Conservation (phyloP, 129 eudicot genomes). For the Flaveria brownii region DNA sequence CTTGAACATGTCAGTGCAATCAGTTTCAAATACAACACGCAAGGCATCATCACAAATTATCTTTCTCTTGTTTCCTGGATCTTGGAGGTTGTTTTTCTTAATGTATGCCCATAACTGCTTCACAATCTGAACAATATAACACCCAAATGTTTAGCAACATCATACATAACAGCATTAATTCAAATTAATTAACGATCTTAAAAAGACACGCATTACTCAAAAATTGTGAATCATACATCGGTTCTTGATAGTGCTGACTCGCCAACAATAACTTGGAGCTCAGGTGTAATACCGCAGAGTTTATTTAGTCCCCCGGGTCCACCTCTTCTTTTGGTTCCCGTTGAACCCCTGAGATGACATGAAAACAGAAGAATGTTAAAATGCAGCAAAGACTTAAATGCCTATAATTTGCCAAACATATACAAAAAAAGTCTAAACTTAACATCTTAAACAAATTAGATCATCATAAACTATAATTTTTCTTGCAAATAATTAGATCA, state of each 20-base stretch:
- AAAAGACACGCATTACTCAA: neutral
- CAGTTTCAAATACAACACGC: slow-evolving; percentile 81
- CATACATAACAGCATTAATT: neutral
- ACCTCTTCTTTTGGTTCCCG: slow-evolving; percentile 76
- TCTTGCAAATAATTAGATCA: neutral
- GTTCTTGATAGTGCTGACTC: slow-evolving; percentile 85
- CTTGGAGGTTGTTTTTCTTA: slow-evolving; percentile 89
- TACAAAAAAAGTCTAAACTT: slow-evolving; percentile 1
- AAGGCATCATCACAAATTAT: slow-evolving; percentile 90
- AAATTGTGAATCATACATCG: slow-evolving; percentile 50
- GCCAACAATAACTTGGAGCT: slow-evolving; percentile 81
- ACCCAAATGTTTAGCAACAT: slow-evolving; percentile 21
- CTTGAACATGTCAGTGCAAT: slow-evolving; percentile 91
- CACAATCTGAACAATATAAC: slow-evolving; percentile 63
- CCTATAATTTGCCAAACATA: neutral
- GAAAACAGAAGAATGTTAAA: neutral
- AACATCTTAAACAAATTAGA: neutral
- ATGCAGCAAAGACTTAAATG: neutral
- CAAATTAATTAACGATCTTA: neutral
- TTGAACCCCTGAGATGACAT: slow-evolving; percentile 50
- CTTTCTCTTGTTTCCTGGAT: slow-evolving; percentile 92
- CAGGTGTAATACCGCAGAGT: slow-evolving; percentile 87
- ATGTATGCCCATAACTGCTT: slow-evolving; percentile 95
- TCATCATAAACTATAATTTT: neutral
- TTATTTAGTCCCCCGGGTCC: slow-evolving; percentile 91